A percentile compares a stretch with the other conserved stretches of the same genome.
These are phyloP conservation scores for Chondrostereum purpureum DNA, from an alignment of 1,284 basidiomycete genomes.

Conservation along the genomic window DNA sequence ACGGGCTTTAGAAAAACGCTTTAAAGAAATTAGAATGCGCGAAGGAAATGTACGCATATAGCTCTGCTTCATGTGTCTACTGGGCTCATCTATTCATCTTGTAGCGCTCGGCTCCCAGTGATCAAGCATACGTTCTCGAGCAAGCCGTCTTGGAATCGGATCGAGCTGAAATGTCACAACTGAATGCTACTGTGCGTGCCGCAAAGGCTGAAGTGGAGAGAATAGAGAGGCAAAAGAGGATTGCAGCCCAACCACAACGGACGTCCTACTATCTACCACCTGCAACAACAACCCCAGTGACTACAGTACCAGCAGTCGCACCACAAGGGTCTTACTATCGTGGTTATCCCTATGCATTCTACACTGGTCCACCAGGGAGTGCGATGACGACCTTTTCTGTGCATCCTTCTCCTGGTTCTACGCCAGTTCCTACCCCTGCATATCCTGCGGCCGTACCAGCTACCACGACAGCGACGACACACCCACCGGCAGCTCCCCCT, in stretches of 20 bases:
- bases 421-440: slow-evolving; percentile 21
- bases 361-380: slow-evolving; percentile 25
- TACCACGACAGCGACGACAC: slow-evolving; percentile 19
- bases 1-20: slow-evolving; percentile 48
- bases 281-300: slow-evolving; percentile 23
- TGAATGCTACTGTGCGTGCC: slow-evolving; percentile 53
- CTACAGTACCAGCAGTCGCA: slow-evolving; percentile 27
- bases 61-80: background rate
- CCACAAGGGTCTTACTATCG: slow-evolving; percentile 47
- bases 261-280: slow-evolving; percentile 21
- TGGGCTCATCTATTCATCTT: slow-evolving; percentile 12
- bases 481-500: slow-evolving; percentile 19
- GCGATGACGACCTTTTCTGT: slow-evolving; percentile 4
- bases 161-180: slow-evolving; percentile 46
- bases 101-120: slow-evolving; percentile 52
- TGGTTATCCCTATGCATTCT: slow-evolving; percentile 48
- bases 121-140: slow-evolving; percentile 55
- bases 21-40: slow-evolving; percentile 43
- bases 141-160: slow-evolving; percentile 61
- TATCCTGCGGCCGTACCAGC: background rate
- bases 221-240: slow-evolving; percentile 58
- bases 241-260: slow-evolving; percentile 27
- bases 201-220: slow-evolving; percentile 60
- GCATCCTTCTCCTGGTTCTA: slow-evolving; percentile 18
- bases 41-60: slow-evolving; percentile 49